Base-by-base conservation (phyloP, 2,329 filamentous ascomycete genomes). In the Septoria linicola region DNA sequence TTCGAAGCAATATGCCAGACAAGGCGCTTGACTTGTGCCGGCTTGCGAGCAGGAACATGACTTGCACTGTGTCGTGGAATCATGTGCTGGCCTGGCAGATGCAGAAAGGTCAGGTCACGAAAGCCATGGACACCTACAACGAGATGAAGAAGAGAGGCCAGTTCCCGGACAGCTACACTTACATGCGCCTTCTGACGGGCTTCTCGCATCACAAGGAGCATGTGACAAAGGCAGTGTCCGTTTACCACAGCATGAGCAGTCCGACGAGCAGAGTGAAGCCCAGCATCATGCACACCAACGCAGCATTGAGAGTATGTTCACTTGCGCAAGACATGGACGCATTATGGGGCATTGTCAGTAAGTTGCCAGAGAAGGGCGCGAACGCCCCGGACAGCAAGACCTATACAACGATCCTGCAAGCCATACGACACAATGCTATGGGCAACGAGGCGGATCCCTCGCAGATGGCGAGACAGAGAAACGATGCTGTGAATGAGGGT, bases 91-190 rank as follows among this genome's bases (percentile, higher is more conserved):
- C 85, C 51, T 82, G 89, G 68, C 76, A 82, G 55, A 72, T 96
- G 68, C 71, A 78, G 35, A 74, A 82, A 19, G 75, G 80, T 35
- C 77, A 78, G 44, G 69, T 89, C 27, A 77, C 78, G 53, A 72
- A 76, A 16, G 91, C 88, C 14, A 72, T 95, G 51, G 90, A 87
- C 71, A 75, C 89, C n/a, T 96, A 84, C 73, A 96, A 96, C 69
- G 92, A 97, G 87, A 97, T 99, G 92, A 99, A 97, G 74, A 97
- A 97, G 73, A 81, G 90, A 55, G 85, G 78, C 4, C 87, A 95
- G 63, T 76, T 80, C 20, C 92, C 93, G 1, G 92, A 91, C 66
- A 80, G 82, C 3, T 81, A 85, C 62, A 96, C 93, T 0, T 96
- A 88, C 66, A 93, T 88, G 14, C 84, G 88, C 51, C 80, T 97